Conservation (phyloP, 768 basidiomycete species). For the Trametes cubensis region DNA sequence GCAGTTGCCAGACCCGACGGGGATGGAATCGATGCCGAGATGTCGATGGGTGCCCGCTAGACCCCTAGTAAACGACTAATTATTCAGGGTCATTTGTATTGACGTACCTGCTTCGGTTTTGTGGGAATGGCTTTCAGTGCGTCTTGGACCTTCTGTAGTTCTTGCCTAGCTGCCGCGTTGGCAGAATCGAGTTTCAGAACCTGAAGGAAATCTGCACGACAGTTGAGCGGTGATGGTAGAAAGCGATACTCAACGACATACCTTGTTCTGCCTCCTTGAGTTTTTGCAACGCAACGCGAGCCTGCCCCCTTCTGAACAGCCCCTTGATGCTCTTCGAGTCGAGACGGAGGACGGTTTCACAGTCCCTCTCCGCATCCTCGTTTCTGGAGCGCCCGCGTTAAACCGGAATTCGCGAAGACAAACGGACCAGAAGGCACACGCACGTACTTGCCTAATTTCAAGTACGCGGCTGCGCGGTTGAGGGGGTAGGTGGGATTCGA, state of each 20-base stretch:
- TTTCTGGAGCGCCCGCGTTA: constrained; percentile 44
- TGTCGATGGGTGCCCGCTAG: constrained; percentile 27
- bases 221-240: neutral
- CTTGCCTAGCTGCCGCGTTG: constrained; percentile 64
- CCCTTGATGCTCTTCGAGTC: constrained; percentile 73
- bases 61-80: neutral
- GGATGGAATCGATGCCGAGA: constrained; percentile 17
- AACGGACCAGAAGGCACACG: neutral
- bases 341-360: constrained; percentile 61
- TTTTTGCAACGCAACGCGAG: constrained; percentile 57
- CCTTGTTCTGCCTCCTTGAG: constrained; percentile 65
- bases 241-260: constrained; percentile 33
- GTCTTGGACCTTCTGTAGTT: constrained; percentile 55
- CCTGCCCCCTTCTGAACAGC: constrained; percentile 77
- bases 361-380: constrained; percentile 83
- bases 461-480: constrained; percentile 89
- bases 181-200: constrained; percentile 64
- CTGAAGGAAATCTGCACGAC: constrained; percentile 39
- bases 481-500: constrained; percentile 77
- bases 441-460: constrained; percentile 94
- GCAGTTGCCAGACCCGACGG: neutral
- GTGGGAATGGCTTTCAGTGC: constrained; percentile 38
- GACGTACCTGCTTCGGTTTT: constrained; percentile 36
- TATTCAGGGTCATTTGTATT: neutral
- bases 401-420: no score